These are phyloP conservation scores for Zasmidium citrigriseum DNA, from an alignment of 2,329 filamentous ascomycete species.

Conservation along the genomic window DNA sequence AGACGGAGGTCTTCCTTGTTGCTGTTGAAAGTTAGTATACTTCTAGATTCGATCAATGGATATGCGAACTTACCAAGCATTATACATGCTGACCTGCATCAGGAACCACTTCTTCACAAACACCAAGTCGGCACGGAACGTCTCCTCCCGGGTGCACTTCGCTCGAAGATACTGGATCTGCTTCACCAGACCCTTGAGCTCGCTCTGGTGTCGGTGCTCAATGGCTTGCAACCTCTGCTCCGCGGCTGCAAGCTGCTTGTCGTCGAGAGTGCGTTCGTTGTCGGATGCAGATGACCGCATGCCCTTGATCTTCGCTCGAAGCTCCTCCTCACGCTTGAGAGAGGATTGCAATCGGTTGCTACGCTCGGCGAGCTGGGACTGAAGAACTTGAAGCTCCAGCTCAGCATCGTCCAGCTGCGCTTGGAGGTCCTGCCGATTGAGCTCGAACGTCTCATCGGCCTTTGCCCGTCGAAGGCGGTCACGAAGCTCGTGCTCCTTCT, in stretches of 20 bases:
- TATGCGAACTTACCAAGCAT: constrained; percentile 75
- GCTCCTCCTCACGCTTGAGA: constrained; percentile 36
- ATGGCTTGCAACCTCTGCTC: constrained; percentile 59
- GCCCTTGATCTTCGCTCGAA: constrained; percentile 35
- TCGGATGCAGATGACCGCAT: constrained; percentile 19
- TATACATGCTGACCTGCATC: constrained; percentile 77
- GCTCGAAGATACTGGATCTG: constrained; percentile 91
- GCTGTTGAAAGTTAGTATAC: constrained; percentile 51
- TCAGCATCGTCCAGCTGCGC: constrained; percentile 41
- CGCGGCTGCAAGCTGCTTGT: constrained; percentile 36
- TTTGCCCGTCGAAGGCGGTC: constrained; percentile 32
- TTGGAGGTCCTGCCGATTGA: constrained; percentile 41
- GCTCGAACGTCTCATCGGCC: constrained; percentile 32
- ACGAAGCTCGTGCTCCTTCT: constrained; percentile 45
- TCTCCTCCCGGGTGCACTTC: constrained; percentile 75
- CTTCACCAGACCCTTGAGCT: constrained; percentile 78
- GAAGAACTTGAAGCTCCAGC: constrained; percentile 42
- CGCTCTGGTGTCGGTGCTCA: constrained; percentile 69
- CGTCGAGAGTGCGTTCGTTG: constrained; percentile 21
- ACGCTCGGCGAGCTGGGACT: constrained; percentile 36
- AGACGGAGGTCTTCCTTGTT: constrained; percentile 90
- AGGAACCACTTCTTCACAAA: constrained; percentile 85
- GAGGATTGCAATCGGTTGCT: constrained; percentile 33
- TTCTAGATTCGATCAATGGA: neutral
- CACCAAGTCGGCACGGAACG: constrained; percentile 75